Evolutionary conservation across 371 early-diverging fungal genomes (phyloP).

Genomic region (Rhizopus arrhizus): DNA sequence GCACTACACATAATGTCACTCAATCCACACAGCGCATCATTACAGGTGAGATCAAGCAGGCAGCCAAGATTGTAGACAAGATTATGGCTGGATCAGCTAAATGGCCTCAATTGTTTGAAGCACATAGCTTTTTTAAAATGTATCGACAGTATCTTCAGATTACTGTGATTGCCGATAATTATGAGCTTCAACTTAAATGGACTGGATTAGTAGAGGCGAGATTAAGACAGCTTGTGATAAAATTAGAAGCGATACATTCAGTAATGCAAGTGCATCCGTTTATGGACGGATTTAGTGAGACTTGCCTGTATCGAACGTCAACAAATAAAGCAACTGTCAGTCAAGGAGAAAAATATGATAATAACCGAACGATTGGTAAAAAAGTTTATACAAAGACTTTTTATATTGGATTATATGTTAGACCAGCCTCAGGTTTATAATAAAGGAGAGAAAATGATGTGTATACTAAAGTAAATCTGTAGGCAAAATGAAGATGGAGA

Average conservation of each 20-base stretch:
- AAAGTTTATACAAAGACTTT: constrained; percentile 73
- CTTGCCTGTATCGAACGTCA: constrained; percentile 39
- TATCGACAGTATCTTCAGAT: constrained; percentile 91
- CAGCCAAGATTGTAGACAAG: constrained; percentile 26
- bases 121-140: constrained; percentile 81
- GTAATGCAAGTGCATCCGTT: constrained; percentile 85
- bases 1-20: constrained; percentile 90
- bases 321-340: constrained; percentile 35
- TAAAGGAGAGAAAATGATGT: background rate
- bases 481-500: background rate
- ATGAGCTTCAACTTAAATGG: constrained; percentile 70
- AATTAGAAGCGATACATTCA: constrained; percentile 76
- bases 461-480: background rate
- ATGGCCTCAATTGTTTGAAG: constrained; percentile 66
- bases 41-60: constrained; percentile 62
- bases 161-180: constrained; percentile 52
- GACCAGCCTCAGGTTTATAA: constrained; percentile 39
- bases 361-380: background rate
- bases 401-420: constrained; percentile 79
- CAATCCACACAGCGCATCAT: constrained; percentile 64
- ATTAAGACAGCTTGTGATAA: constrained; percentile 82
- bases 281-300: constrained; percentile 77
- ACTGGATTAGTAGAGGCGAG: constrained; percentile 91
- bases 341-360: no score
- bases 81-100: constrained; percentile 22